phyloP scores from a whole-genome alignment of 768 basidiomycete genomes.

The Hirschioporus abietinus region DNA sequence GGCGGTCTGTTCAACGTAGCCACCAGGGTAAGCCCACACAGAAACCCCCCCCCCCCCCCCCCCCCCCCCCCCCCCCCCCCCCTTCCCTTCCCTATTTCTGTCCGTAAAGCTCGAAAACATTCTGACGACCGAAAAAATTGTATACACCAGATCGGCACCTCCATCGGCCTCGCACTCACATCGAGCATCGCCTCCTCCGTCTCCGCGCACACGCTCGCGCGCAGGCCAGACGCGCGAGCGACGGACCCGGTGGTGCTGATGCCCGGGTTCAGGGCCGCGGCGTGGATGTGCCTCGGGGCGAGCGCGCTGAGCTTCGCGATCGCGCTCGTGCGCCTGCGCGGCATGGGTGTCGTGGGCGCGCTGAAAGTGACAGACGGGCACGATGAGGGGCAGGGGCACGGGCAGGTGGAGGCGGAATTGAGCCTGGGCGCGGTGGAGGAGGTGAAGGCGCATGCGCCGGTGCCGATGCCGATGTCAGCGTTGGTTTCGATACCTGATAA shows the following conservation, averaged over 20 bases:
- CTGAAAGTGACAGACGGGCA: background rate
- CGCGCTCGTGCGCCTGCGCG: background rate
- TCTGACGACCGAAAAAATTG: too few relatives aligned
- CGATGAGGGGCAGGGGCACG: background rate
- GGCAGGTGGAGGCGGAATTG: background rate
- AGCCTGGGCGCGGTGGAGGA: background rate
- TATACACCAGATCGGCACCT: slow-evolving; percentile 32
- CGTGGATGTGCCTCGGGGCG: slow-evolving; percentile 18
- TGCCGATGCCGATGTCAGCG: background rate
- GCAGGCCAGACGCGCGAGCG: slow-evolving; percentile 13
- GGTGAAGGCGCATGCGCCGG: slow-evolving; percentile 1
- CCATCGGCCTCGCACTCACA: slow-evolving; percentile 28
- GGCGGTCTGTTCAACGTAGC: slow-evolving; percentile 31
- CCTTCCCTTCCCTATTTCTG: slow-evolving; percentile 1
- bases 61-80: too few relatives aligned
- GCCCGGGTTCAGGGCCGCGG: slow-evolving; percentile 29
- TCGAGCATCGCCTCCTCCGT: slow-evolving; percentile 26
- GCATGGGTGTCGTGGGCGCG: background rate
- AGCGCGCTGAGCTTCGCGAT: background rate
- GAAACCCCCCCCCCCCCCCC: too few relatives aligned
- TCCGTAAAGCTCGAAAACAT: too few relatives aligned
- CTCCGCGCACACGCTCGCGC: slow-evolving; percentile 14
- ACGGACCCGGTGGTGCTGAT: slow-evolving; percentile 27
- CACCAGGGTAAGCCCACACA: slow-evolving; percentile 23
- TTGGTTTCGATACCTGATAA: background rate